Evolutionary conservation across 164 flowering plant genomes (phyloP), one percentile per base, ranked within the genome.

Genomic region (Vitis vinifera): DNA sequence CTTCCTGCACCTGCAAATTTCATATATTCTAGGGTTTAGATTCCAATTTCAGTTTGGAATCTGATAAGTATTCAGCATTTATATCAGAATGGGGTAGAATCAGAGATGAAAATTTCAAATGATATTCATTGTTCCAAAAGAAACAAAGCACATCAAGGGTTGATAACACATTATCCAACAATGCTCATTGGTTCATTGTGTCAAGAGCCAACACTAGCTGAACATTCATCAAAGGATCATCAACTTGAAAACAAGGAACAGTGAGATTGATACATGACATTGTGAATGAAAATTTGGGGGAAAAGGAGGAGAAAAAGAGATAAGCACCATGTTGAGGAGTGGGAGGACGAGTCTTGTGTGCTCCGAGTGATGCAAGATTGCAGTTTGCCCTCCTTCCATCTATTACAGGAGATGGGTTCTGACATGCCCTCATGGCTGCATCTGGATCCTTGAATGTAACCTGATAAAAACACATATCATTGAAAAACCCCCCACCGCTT

Each of bases 351-450:
- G 76, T 68, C 60, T 85, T 83, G 9, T 78, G 79, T 13, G 86
- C 89, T 62, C 92, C 92, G 65, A 88, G 83, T 27, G 79, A 82
- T 19, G 92, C 92, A 56, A 88, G 87, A 78, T 88, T 86, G 79
- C 90, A 88, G 68, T 88, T 88, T 47, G 92, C 87, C 52, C 89
- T 81, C 59, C 90, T 79, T 57, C 92, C 92, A 70, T 88, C 90
- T 59, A 88, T 88, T 19, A 86, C 83, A 14, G 92, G 92, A 37
- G 88, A 79, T 50, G 89, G 87, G 69, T 88, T 84, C 66, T 79
- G 78, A 71, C 92, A 88, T n/a, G 92, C 90, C 70, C 87, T 82
- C 76, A 69, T 76, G 50, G 92, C 92, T 23, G 89, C 72, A 47
- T 82, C 86, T 62, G 89, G 84, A 74, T 88, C 90, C 77, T 82